Percentiles rank a stretch among this genome's conserved stretches.
phyloP scores from a whole-genome alignment of 2,329 filamentous ascomycete species.

The Paraconiothyrium sp. region DNA sequence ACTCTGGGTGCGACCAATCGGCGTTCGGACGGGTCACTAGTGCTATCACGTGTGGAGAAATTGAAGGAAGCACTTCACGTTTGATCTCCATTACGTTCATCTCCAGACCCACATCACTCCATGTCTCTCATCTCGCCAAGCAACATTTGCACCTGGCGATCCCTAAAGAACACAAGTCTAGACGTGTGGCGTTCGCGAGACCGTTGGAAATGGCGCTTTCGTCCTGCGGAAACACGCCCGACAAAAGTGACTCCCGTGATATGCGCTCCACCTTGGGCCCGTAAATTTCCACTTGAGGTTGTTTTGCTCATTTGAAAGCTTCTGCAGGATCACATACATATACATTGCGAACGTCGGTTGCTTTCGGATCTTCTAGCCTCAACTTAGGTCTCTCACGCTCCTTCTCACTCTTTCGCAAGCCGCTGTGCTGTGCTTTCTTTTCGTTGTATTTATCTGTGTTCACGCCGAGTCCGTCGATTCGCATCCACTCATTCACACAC shows the following conservation, averaged over 20 bases:
- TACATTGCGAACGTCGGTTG: conserved; percentile 2
- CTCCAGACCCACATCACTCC: conserved; percentile 12
- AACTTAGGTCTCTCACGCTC: conserved; percentile 19
- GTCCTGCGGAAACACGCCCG: background rate
- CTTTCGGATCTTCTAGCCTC: conserved; percentile 11
- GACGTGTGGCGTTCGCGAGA: conserved; percentile 12
- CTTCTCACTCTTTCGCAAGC: conserved; percentile 32
- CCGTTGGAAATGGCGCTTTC: conserved; percentile 2
- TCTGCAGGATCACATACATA: conserved; percentile 3
- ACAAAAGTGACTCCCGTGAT: conserved; percentile 2
- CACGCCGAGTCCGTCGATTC: conserved; percentile 22
- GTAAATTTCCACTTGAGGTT: conserved; percentile 16
- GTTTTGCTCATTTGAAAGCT: conserved; percentile 4
- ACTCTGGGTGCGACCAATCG: background rate
- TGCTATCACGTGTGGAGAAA: background rate
- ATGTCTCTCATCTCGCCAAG: conserved; percentile 19
- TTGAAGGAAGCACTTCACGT: conserved; percentile 28
- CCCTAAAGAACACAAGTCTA: conserved; percentile 13
- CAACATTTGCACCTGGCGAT: conserved; percentile 9
- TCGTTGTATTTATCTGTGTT: conserved; percentile 25
- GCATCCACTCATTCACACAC: conserved; percentile 20
- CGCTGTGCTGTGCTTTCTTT: conserved; percentile 38
- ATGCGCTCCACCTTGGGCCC: conserved; percentile 14
- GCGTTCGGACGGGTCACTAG: background rate
- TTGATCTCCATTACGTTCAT: conserved; percentile 42